These are phyloP conservation scores for Paraurostyla sp. DNA, from an alignment of 73 alveolate genomes.

Conservation along the genomic window DNA sequence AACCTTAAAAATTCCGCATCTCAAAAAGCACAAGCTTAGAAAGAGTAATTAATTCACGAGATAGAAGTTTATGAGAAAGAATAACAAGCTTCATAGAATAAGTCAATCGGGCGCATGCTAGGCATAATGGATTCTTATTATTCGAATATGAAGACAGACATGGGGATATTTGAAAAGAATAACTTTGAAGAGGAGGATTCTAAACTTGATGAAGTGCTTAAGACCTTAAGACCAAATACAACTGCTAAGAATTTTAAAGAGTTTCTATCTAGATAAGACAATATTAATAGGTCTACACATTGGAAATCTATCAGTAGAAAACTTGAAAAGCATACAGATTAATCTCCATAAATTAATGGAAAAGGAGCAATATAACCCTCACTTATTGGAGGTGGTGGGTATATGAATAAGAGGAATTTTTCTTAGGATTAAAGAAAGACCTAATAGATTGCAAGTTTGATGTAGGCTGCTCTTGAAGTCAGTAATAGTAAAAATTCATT, in stretches of 20 bases:
- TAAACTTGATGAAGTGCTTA: constrained; percentile 27
- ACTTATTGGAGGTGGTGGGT: too few relatives aligned
- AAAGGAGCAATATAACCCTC: too few relatives aligned
- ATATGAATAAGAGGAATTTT: constrained; percentile 7
- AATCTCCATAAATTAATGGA: too few relatives aligned
- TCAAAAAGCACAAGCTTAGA: neutral
- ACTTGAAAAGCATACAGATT: too few relatives aligned
- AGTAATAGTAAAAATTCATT: too few relatives aligned
- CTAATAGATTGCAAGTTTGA: neutral
- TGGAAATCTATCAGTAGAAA: constrained; percentile 23
- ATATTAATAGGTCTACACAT: neutral
- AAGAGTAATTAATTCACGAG: constrained; percentile 30
- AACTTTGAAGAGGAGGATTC: constrained; percentile 25
- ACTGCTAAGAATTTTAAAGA: constrained; percentile 57
- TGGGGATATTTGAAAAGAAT: constrained; percentile 11
- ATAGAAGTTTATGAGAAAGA: constrained; percentile 25
- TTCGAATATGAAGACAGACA: neutral
- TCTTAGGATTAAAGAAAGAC: constrained; percentile 1
- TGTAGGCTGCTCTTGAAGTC: constrained; percentile 13
- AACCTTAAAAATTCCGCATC: neutral
- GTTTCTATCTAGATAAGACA: constrained; percentile 10
- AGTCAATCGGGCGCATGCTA: constrained; percentile 20
- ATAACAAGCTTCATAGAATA: neutral
- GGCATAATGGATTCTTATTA: constrained; percentile 44
- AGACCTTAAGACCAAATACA: constrained; percentile 26